Percentiles rank a stretch among this genome's conserved stretches.
Conservation (phyloP, 441 rosid species). For the Eutrema salsugineum region DNA sequence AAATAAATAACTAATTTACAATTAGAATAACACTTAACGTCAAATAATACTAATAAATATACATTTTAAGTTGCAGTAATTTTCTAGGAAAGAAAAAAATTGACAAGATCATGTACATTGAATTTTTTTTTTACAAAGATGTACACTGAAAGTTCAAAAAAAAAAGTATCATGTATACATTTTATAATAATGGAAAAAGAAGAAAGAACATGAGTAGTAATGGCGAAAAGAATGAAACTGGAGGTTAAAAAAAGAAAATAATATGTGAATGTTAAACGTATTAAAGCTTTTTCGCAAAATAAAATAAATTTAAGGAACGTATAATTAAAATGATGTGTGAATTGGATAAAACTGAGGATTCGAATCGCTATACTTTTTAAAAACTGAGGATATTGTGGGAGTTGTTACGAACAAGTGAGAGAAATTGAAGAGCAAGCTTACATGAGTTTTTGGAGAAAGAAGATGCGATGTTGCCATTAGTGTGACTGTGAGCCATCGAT, state of each 20-base stretch:
- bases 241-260: background rate
- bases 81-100: background rate
- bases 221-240: background rate
- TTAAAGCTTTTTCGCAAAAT: too few relatives aligned
- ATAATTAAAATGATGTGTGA: background rate
- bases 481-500: constrained; percentile 28
- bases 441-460: constrained; percentile 22
- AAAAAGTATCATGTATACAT: too few relatives aligned
- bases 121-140: too few relatives aligned
- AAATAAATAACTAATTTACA: background rate
- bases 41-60: too few relatives aligned
- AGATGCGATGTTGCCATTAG: constrained; percentile 23
- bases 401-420: background rate
- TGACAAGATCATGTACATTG: background rate
- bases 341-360: background rate
- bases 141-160: too few relatives aligned
- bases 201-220: background rate
- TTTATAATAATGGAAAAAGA: background rate
- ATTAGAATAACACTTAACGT: too few relatives aligned
- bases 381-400: background rate
- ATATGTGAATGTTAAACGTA: constrained; percentile 2
- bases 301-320: too few relatives aligned
- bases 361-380: background rate
- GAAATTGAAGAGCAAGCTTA: constrained; percentile 1
- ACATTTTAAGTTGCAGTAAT: too few relatives aligned